phyloP scores from a whole-genome alignment of 257 asterid genomes.

The Verbascum thapsus region DNA sequence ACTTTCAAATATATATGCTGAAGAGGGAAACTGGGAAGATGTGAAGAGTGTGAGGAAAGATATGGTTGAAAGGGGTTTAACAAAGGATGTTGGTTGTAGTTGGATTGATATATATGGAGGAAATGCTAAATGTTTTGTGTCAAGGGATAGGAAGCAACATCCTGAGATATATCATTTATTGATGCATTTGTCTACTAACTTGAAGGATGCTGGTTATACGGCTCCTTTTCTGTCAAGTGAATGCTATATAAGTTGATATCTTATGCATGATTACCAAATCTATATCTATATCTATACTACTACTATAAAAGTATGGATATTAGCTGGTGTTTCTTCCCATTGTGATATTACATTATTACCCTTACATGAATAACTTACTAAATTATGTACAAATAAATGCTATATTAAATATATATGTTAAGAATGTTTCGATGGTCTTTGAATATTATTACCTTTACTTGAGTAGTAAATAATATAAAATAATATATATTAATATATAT shows the following conservation, averaged over 20 bases:
- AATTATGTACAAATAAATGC: too few species aligned
- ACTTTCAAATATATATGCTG: conserved; percentile 84
- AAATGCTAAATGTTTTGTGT: conserved; percentile 46
- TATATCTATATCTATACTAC: too few species aligned
- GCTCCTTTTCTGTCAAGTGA: conserved; percentile 37
- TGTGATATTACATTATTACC: too few species aligned
- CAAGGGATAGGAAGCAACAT: conserved; percentile 62
- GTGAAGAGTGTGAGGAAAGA: conserved; percentile 63
- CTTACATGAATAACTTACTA: too few species aligned
- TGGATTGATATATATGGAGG: conserved; percentile 82
- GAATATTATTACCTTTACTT: too few species aligned
- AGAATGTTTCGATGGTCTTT: too few species aligned
- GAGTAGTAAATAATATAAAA: too few species aligned
- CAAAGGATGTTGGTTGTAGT: conserved; percentile 85
- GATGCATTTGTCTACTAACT: conserved; percentile 51
- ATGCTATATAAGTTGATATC: background rate
- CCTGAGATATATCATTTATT: conserved; percentile 48
- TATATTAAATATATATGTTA: too few species aligned
- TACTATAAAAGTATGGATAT: too few species aligned
- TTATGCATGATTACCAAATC: background rate
- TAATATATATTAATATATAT: too few species aligned
- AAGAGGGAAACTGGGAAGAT: conserved; percentile 79
- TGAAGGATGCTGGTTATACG: conserved; percentile 60
- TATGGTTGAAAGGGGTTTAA: conserved; percentile 60
- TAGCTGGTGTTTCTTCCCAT: too few species aligned